Evolutionary conservation across 1,139 yeast genomes (phyloP).

Genomic region (Magnusiomyces tetraspermus): DNA sequence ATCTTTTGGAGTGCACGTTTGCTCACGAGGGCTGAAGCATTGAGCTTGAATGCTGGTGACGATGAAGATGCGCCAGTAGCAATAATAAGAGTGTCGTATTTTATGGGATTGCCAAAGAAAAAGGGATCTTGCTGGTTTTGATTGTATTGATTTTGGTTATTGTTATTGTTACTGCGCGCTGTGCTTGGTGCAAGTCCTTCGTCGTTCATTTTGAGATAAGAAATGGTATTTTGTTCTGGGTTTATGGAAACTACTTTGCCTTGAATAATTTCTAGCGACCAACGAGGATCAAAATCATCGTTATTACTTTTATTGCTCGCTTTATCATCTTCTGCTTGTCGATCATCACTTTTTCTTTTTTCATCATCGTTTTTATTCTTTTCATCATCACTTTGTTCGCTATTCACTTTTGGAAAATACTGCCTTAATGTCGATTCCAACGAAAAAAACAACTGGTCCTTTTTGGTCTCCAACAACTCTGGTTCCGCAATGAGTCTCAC

Average conservation of each 20-base stretch:
- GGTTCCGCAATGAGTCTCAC: slow-evolving; percentile 13
- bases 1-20: slow-evolving; percentile 9
- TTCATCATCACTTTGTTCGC: too few species aligned
- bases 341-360: slow-evolving; percentile 3
- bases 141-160: too few species aligned
- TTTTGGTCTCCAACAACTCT: slow-evolving; percentile 9
- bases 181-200: slow-evolving; percentile 2
- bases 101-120: slow-evolving; percentile 10
- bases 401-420: slow-evolving; percentile 13
- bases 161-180: too few species aligned
- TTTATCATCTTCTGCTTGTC: too few species aligned
- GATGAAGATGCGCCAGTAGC: slow-evolving; percentile 16
- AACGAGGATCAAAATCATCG: background rate
- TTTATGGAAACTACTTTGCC: slow-evolving; percentile 13
- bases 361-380: too few species aligned
- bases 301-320: too few species aligned
- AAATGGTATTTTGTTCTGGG: slow-evolving; percentile 6
- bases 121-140: too few species aligned
- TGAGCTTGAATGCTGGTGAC: slow-evolving; percentile 14
- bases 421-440: slow-evolving; percentile 10
- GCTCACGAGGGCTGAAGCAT: slow-evolving; percentile 11
- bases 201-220: slow-evolving; percentile 10
- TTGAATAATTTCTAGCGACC: slow-evolving; percentile 9
- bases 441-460: slow-evolving; percentile 11
- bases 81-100: slow-evolving; percentile 10